These are phyloP conservation scores for Tylopilus sp. DNA, from an alignment of 1,284 basidiomycete genomes.

Conservation along the genomic window DNA sequence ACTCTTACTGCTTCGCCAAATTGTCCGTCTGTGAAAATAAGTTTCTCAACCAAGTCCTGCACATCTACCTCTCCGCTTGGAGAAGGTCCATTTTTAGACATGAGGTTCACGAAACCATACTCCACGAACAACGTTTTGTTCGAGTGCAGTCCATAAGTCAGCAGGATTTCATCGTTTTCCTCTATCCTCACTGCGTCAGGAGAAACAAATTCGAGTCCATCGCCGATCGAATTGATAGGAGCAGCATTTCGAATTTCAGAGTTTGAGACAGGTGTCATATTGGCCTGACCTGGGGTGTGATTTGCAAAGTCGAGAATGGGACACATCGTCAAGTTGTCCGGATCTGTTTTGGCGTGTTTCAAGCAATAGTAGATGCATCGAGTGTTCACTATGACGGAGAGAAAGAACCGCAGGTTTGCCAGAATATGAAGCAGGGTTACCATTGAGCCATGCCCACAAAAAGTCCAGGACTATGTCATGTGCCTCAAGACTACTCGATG, in stretches of 20 bases:
- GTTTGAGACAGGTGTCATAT: conserved; percentile 42
- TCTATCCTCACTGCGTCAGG: conserved; percentile 40
- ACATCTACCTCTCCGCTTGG: conserved; percentile 60
- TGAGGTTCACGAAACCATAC: conserved; percentile 70
- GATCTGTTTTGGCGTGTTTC: conserved; percentile 47
- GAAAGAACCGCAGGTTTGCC: conserved; percentile 11
- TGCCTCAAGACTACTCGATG: conserved; percentile 15
- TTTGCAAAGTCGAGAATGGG: conserved; percentile 86
- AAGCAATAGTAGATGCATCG: conserved; percentile 76
- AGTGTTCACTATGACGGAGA: conserved; percentile 67
- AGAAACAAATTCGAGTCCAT: conserved; percentile 53
- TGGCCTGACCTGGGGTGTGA: conserved; percentile 46
- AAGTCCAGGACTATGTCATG: conserved; percentile 32
- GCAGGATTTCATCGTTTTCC: conserved; percentile 58
- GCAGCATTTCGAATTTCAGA: conserved; percentile 37
- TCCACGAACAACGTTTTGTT: conserved; percentile 74
- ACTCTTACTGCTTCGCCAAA: conserved; percentile 44
- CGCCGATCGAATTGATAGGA: conserved; percentile 36
- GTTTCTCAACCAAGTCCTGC: conserved; percentile 48
- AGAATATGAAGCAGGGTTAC: conserved; percentile 36
- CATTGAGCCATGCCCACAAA: conserved; percentile 86
- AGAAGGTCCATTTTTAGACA: conserved; percentile 24
- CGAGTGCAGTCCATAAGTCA: conserved; percentile 73
- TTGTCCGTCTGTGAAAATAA: conserved; percentile 41
- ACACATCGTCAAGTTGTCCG: conserved; percentile 77